A percentile compares a stretch with the other conserved stretches of the same genome.
These are phyloP conservation scores for Jaapia argillacea DNA, from an alignment of 768 basidiomycete species.

Conservation along the genomic window DNA sequence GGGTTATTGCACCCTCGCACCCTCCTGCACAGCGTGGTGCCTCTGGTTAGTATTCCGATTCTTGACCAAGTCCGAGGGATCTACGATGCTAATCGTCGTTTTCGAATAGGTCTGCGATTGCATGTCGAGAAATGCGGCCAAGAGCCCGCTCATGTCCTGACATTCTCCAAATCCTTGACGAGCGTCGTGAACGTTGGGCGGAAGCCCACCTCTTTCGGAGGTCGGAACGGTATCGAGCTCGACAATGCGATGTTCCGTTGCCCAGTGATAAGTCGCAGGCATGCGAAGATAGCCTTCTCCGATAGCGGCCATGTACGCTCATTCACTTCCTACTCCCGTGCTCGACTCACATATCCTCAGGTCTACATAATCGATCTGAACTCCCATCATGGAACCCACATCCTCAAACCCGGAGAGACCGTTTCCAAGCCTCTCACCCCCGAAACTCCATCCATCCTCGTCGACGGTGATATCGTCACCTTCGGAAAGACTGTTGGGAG, in stretches of 20 bases:
- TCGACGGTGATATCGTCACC: conserved; percentile 62
- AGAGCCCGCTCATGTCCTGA: conserved; percentile 33
- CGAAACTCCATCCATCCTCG: conserved; percentile 44
- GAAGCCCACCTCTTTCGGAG: conserved; percentile 39
- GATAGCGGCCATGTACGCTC: conserved; percentile 57
- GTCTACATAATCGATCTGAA: conserved; percentile 59
- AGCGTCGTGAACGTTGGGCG: conserved; percentile 58
- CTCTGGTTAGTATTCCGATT: no score
- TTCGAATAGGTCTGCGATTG: conserved; percentile 54
- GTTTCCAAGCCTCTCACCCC: conserved; percentile 38
- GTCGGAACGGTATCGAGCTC: conserved; percentile 25
- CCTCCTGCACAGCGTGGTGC: no score
- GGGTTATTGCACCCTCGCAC: no score
- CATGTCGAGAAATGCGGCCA: conserved; percentile 44
- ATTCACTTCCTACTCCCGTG: conserved; percentile 7
- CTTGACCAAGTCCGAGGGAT: no score
- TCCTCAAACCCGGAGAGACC: conserved; percentile 43
- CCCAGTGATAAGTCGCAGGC: conserved; percentile 69
- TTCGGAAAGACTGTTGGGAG: conserved; percentile 72
- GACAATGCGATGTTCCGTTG: conserved; percentile 60
- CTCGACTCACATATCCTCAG: conserved; percentile 24
- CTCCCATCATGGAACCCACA: conserved; percentile 72
- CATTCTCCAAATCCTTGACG: conserved; percentile 41
- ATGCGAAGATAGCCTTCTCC: conserved; percentile 69
- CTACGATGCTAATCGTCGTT: no score